phyloP scores from a whole-genome alignment of 2,329 filamentous ascomycete genomes.

The Fusarium citri region DNA sequence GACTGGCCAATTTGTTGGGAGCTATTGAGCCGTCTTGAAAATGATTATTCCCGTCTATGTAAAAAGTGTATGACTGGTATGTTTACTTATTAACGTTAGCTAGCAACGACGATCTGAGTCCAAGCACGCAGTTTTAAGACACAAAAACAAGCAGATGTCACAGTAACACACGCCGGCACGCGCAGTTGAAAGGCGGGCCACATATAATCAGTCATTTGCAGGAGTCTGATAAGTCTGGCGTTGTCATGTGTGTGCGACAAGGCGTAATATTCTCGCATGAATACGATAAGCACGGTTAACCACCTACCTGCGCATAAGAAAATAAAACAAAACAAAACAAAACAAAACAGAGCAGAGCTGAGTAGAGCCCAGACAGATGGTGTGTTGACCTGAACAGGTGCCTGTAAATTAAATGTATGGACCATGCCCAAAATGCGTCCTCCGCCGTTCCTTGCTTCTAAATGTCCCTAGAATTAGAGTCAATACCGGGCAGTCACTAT shows the following conservation, averaged over 20 bases:
- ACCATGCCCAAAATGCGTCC: conserved; percentile 31
- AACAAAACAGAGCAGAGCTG: conserved; percentile 1
- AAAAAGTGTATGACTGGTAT: not conserved
- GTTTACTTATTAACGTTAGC: not conserved
- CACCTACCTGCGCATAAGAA: conserved; percentile 7
- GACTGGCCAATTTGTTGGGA: conserved; percentile 23
- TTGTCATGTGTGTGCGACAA: conserved; percentile 28
- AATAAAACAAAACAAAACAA: conserved; percentile 1
- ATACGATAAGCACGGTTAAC: conserved; percentile 27
- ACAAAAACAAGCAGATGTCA: conserved; percentile 13
- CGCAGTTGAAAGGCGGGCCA: conserved; percentile 8
- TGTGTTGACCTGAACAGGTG: conserved; percentile 23
- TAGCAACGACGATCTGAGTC: conserved; percentile 5
- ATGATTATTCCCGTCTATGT: not conserved
- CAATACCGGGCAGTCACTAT: conserved; percentile 25
- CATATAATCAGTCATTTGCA: conserved; percentile 3
- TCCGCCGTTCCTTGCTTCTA: conserved; percentile 24
- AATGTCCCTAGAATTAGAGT: conserved; percentile 14
- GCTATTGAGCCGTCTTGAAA: conserved; percentile 13
- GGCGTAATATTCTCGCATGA: conserved; percentile 13
- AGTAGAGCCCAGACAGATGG: not conserved
- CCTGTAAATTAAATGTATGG: not conserved
- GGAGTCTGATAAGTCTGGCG: conserved; percentile 12
- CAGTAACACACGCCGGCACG: conserved; percentile 4
- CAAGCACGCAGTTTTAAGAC: conserved; percentile 19